Evolutionary conservation across 2,329 filamentous ascomycete genomes (phyloP).

Genomic region (Conoideocrella luteorostrata): DNA sequence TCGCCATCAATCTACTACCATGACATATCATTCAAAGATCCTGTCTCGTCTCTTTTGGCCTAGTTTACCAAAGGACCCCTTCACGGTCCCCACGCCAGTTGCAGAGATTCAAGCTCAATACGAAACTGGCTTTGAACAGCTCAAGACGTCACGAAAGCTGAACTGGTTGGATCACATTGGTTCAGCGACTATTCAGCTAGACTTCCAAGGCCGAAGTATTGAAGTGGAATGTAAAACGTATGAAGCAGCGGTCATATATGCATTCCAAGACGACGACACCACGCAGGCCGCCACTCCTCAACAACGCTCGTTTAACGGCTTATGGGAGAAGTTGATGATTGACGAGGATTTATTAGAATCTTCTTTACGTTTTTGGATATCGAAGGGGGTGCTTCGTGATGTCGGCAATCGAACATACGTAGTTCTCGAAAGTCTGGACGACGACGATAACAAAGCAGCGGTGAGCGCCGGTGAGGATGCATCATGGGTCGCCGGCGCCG

Average conservation of each 20-base stretch:
- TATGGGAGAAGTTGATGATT: conserved; percentile 59
- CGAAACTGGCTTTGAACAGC: conserved; percentile 65
- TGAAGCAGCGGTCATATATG: conserved; percentile 81
- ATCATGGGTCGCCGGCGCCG: conserved; percentile 17
- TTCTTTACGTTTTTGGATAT: conserved; percentile 66
- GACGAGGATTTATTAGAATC: conserved; percentile 64
- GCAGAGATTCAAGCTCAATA: conserved; percentile 61
- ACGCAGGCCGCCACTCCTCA: conserved; percentile 26
- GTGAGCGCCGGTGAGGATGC: conserved; percentile 25
- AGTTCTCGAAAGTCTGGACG: conserved; percentile 60
- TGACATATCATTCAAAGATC: conserved; percentile 69
- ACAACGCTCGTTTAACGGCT: conserved; percentile 43
- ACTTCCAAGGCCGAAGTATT: conserved; percentile 73
- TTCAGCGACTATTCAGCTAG: conserved; percentile 71
- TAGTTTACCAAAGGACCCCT: conserved; percentile 62
- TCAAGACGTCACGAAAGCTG: conserved; percentile 80
- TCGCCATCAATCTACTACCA: conserved; percentile 11
- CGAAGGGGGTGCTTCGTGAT: conserved; percentile 58
- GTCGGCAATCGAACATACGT: conserved; percentile 48
- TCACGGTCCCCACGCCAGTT: conserved; percentile 56
- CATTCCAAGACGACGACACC: conserved; percentile 56
- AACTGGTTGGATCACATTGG: conserved; percentile 83
- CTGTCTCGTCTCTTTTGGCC: conserved; percentile 94
- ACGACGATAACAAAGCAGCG: conserved; percentile 22
- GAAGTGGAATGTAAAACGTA: conserved; percentile 70